Conservation (phyloP, 108 stramenopile genomes). For the Stephanodiscus triporus region DNA sequence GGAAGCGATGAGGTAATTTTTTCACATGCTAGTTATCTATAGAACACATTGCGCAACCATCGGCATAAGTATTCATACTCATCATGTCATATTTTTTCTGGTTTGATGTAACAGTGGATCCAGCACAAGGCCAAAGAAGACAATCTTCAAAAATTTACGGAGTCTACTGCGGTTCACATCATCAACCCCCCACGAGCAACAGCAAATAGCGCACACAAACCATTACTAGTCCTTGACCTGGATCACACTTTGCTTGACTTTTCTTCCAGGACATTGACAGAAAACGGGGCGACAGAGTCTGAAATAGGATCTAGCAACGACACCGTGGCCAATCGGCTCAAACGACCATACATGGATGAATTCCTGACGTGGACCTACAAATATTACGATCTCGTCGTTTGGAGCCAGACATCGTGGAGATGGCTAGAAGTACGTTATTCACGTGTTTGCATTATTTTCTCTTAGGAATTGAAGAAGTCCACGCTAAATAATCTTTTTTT, state of each 20-base stretch:
- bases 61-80: slow-evolving; percentile 5
- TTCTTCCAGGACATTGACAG: slow-evolving; percentile 57
- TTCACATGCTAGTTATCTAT: background rate
- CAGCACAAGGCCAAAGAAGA: slow-evolving; percentile 84
- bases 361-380: slow-evolving; percentile 83
- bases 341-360: slow-evolving; percentile 90
- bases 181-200: slow-evolving; percentile 79
- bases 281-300: slow-evolving; percentile 21
- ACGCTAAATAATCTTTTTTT: background rate
- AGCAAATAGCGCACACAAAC: slow-evolving; percentile 49
- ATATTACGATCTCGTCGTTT: slow-evolving; percentile 93
- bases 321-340: slow-evolving; percentile 52
- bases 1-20: slow-evolving; percentile 50
- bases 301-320: slow-evolving; percentile 32
- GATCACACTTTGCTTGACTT: slow-evolving; percentile 97
- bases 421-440: slow-evolving; percentile 80
- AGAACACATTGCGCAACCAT: background rate
- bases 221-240: slow-evolving; percentile 92
- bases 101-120: slow-evolving; percentile 57
- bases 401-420: slow-evolving; percentile 96
- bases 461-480: background rate
- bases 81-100: background rate
- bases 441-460: background rate
- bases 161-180: slow-evolving; percentile 80
- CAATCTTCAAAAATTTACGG: slow-evolving; percentile 87